These are phyloP conservation scores for Craterostigma plantagineum DNA, from an alignment of 257 asterid genomes.

Conservation along the genomic window DNA sequence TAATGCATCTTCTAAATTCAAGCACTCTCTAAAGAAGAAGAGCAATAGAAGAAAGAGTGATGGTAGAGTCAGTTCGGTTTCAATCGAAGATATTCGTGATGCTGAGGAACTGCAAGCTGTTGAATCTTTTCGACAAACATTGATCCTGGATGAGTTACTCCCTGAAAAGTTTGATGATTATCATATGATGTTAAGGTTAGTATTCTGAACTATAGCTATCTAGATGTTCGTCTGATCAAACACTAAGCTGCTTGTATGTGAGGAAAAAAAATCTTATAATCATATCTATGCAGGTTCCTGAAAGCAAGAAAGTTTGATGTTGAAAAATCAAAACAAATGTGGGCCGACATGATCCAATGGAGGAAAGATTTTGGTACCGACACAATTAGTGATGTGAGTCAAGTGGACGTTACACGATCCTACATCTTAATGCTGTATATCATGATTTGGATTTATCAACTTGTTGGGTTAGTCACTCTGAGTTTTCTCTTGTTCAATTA, in stretches of 20 bases:
- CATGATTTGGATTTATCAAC: not conserved
- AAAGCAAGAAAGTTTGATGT: constrained; percentile 85
- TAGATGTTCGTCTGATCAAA: not conserved
- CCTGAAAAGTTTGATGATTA: constrained; percentile 80
- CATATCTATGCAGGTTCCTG: constrained; percentile 42
- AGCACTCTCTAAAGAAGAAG: constrained; percentile 91
- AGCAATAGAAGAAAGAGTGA: constrained; percentile 67
- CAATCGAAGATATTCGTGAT: constrained; percentile 87
- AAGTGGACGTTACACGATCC: not conserved
- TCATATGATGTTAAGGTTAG: constrained; percentile 83
- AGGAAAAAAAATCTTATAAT: not conserved
- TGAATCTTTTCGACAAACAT: constrained; percentile 72
- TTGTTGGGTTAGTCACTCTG: constrained; percentile 3
- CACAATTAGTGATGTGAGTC: constrained; percentile 46
- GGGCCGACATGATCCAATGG: constrained; percentile 99
- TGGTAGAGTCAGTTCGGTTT: constrained; percentile 74
- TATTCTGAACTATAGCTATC: not conserved
- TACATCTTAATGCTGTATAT: not conserved
- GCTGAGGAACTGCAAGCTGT: constrained; percentile 78
- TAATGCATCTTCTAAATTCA: constrained; percentile 81
- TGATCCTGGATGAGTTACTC: constrained; percentile 70
- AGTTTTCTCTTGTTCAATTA: constrained; percentile 11
- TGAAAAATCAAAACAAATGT: constrained; percentile 78
- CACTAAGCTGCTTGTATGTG: not conserved
- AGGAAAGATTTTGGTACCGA: constrained; percentile 88